Base-by-base conservation (phyloP, 257 asterid genomes). In the Solanum neorickii region DNA sequence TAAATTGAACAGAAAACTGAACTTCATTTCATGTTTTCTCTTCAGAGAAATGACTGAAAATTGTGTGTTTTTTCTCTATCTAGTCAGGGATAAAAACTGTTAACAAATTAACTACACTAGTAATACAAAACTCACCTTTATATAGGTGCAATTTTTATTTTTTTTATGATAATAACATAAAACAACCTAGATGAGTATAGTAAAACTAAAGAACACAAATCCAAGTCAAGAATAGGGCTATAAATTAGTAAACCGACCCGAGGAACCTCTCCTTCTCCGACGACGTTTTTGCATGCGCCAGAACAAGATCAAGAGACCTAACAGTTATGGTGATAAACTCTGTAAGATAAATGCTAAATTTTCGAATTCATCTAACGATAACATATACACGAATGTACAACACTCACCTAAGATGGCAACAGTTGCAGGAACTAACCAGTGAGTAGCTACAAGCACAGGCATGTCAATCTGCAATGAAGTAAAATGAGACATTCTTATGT, bases 261-360 rank as follows among this genome's bases (percentile, higher is more conserved):
- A 92, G 9, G 96, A 89, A 46, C 94, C 93, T 93, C 93, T 94
- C 90, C 98, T 94, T 89, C 98, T 93, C 92, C 98, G 91, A 46
- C 96, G 91, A 4, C 97, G 93, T 91, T 88, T 95, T 90, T 96
- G 99, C 86, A 96, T 93, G 89, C 94, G 93, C 98, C 98, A 93
- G 85, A 92, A 91, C 8, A 95, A 91, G 76, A 94, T 92, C 78
- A 94, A 83, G 83, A 95, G 83, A 37, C 99, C 99, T 96, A 91
- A 76, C 82, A 89, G 59, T 89, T 69, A 33, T 33, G 37, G 25
- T 7, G 80, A 39, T 84, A 12, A 15, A 56, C 44, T 41, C 23
- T 41, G 39, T 52, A 56, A 42, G 47, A 56, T 15, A 8, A 46
- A 83, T 29, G 73, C 31, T 12, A 18, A 66, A 11, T 9, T n/a